Evolutionary conservation across 164 flowering plant species (phyloP), one percentile per base, ranked within the genome.

Genomic region (Malania oleifera): DNA sequence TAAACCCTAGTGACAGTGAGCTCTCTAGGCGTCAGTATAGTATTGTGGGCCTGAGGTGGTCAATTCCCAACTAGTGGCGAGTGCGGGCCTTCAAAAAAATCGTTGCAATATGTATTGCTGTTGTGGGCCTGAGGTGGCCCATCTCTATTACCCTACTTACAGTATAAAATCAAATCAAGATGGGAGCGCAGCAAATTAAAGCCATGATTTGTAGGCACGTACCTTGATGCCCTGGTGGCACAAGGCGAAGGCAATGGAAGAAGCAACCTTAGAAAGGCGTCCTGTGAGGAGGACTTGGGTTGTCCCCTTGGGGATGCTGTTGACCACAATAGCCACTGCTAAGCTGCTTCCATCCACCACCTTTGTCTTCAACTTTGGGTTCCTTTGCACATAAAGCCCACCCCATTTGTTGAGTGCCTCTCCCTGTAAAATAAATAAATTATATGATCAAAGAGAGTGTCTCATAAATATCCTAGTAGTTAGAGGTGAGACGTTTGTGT

Each of bases 381-480:
- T 34, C 68, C 57, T 81, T 25, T 69, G 61, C 2, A 87, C 24
- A 56, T 76, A 87, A 5, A 82, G 47, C 59, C 82, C 86, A 1
- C 93, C 97, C 58, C 75, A 67, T 40, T 54, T 54, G 44, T 87
- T 91, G 17, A 91, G 65, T 31, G 77, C 76, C 53, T 90, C 86
- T 0, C 80, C 72, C 91, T 86, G 74, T 20, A 27, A 24, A 64
- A 24, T 4, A 14, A 57, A 56, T 19, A 26, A 54, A n/a, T 11
- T 34, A 34, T 10, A 5, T 12, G n/a, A n/a, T n/a, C n/a, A n/a
- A n/a, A n/a, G n/a, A n/a, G n/a, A n/a, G n/a, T n/a, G n/a, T n/a
- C n/a, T n/a, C n/a, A n/a, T n/a, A n/a, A n/a, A n/a, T n/a, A n/a
- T n/a, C n/a, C n/a, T n/a, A n/a, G n/a, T n/a, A n/a, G n/a, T n/a